Evolutionary conservation across 1,139 yeast species (phyloP).

Genomic region (Taphrina pruni): DNA sequence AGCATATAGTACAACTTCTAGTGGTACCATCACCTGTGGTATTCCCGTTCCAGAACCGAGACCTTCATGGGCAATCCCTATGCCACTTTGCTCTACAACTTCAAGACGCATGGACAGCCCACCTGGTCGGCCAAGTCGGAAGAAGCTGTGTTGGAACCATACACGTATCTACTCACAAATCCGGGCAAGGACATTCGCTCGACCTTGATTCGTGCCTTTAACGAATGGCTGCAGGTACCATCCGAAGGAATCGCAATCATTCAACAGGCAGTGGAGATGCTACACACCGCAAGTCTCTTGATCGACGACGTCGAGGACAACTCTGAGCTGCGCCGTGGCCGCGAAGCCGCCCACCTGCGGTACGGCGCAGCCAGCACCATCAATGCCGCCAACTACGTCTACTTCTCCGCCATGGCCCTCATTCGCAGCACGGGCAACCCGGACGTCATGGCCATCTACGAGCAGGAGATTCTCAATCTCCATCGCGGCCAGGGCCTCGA

Average conservation of each 20-base stretch:
- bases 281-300: conserved; percentile 70
- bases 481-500: conserved; percentile 92
- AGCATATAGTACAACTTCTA: no score
- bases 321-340: conserved; percentile 72
- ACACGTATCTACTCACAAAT: conserved; percentile 57
- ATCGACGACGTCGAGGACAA: conserved; percentile 89
- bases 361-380: conserved; percentile 81
- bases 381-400: conserved; percentile 81
- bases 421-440: conserved; percentile 23
- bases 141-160: conserved; percentile 58
- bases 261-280: conserved; percentile 59
- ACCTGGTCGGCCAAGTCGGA: conserved; percentile 19
- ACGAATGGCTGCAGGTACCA: conserved; percentile 57
- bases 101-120: conserved; percentile 16
- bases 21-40: no score
- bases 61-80: conserved; percentile 8
- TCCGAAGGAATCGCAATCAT: conserved; percentile 52
- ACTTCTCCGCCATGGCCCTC: conserved; percentile 65
- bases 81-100: conserved; percentile 8
- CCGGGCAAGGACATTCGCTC: conserved; percentile 66
- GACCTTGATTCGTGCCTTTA: conserved; percentile 60
- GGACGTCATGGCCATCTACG: conserved; percentile 26
- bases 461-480: conserved; percentile 75
- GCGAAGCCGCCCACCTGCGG: conserved; percentile 74
- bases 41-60: not conserved